phyloP scores from a whole-genome alignment of 257 asterid species.

The Phtheirospermum japonicum region DNA sequence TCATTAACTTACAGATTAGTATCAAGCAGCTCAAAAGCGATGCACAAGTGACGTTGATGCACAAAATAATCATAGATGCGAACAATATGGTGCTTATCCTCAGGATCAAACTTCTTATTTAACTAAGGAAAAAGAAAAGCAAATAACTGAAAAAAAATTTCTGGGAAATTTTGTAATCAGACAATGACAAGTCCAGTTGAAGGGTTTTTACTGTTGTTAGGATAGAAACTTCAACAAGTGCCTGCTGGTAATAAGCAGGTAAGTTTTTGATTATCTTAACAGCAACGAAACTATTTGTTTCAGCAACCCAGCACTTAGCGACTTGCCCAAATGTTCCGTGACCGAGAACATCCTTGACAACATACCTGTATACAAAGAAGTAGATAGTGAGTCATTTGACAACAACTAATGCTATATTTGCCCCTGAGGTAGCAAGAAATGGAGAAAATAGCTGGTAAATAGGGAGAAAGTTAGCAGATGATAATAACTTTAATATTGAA shows the following conservation, averaged over 20 bases:
- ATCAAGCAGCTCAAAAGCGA: conserved; percentile 90
- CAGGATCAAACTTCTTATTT: conserved; percentile 96
- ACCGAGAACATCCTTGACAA: conserved; percentile 93
- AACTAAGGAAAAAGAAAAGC: conserved; percentile 46
- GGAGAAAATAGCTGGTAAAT: conserved; percentile 18
- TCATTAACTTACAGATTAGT: conserved; percentile 80
- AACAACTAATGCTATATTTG: conserved; percentile 14
- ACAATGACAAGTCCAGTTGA: conserved; percentile 28
- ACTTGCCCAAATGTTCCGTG: conserved; percentile 99
- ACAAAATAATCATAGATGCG: conserved; percentile 94
- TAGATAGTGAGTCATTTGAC: conserved; percentile 27
- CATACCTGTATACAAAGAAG: conserved; percentile 57
- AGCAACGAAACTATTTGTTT: conserved; percentile 74
- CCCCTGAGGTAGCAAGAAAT: conserved; percentile 25
- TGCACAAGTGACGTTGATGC: conserved; percentile 84
- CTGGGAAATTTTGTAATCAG: conserved; percentile 26
- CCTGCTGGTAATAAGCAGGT: conserved; percentile 99
- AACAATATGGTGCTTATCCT: conserved; percentile 97
- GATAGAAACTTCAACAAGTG: conserved; percentile 97
- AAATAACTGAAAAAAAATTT: conserved; percentile 21
- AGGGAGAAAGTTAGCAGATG: conserved; percentile 9
- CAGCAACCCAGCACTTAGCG: conserved; percentile 95
- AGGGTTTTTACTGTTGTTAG: conserved; percentile 65
- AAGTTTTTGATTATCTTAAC: conserved; percentile 91
- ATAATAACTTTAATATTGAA: not conserved